A percentile compares a stretch with the other conserved stretches of the same genome.
These are phyloP conservation scores for Pythium phragmitis DNA, from an alignment of 352 stramenopile genomes.

Conservation along the genomic window DNA sequence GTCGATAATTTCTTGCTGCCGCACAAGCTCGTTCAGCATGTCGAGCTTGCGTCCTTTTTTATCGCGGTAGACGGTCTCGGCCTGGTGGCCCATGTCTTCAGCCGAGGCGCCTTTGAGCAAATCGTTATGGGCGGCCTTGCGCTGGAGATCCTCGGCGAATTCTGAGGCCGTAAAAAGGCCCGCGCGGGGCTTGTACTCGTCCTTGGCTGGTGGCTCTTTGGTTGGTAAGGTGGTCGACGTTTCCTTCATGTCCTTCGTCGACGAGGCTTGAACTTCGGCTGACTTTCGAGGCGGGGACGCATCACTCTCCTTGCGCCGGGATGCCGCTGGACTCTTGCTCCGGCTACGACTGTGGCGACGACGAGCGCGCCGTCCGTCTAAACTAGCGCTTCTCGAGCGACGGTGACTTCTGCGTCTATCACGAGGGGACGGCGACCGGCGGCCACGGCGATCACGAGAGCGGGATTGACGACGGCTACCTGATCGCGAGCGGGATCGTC, in stretches of 20 bases:
- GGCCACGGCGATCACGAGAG: slow-evolving; percentile 30
- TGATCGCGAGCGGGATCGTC: neutral
- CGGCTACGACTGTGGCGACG: slow-evolving; percentile 2
- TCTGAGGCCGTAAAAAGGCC: slow-evolving; percentile 70
- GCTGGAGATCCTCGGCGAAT: slow-evolving; percentile 60
- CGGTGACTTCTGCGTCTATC: neutral
- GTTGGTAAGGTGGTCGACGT: neutral
- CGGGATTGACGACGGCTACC: slow-evolving; percentile 7
- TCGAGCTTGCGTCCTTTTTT: slow-evolving; percentile 82
- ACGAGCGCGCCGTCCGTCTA: too few species aligned
- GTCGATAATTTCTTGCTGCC: slow-evolving; percentile 75
- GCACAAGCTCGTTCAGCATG: slow-evolving; percentile 84
- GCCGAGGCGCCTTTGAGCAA: slow-evolving; percentile 46
- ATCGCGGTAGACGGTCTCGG: slow-evolving; percentile 84
- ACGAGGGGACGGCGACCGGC: neutral
- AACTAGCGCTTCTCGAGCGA: too few species aligned
- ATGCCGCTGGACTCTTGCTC: slow-evolving; percentile 1
- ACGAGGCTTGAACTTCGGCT: neutral
- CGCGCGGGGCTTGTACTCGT: slow-evolving; percentile 39
- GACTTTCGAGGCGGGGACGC: slow-evolving; percentile 3
- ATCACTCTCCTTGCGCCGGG: neutral
- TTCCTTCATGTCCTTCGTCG: neutral
- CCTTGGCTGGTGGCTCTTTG: neutral
- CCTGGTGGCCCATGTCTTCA: slow-evolving; percentile 68
- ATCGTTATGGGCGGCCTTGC: slow-evolving; percentile 53